Evolutionary conservation across 345 rosid species (phyloP).

Genomic region (Toxicodendron radicans): DNA sequence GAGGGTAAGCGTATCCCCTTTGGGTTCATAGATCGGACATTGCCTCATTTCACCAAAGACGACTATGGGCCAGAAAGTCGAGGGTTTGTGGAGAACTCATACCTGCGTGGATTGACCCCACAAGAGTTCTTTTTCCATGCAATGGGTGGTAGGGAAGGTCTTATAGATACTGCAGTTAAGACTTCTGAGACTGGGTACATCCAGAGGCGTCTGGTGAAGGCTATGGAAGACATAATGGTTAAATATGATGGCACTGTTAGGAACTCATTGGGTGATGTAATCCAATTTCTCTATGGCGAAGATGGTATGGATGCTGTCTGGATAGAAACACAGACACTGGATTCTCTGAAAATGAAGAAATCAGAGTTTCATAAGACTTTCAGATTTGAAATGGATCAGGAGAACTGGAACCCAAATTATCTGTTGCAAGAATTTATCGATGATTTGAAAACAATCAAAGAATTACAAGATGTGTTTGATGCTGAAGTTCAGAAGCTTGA

Average conservation of each 20-base stretch:
- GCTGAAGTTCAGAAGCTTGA: slow-evolving; percentile 94
- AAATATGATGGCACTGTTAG: slow-evolving; percentile 98
- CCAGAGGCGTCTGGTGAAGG: slow-evolving; percentile 97
- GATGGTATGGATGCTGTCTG: slow-evolving; percentile 99
- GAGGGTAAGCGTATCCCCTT: slow-evolving; percentile 97
- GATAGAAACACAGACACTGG: slow-evolving; percentile 94
- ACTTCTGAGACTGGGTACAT: slow-evolving; percentile 99
- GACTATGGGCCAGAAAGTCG: slow-evolving; percentile 99
- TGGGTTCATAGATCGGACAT: slow-evolving; percentile 85
- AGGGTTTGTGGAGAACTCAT: slow-evolving; percentile 98
- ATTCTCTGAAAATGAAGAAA: slow-evolving; percentile 88
- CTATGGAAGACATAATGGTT: slow-evolving; percentile 99
- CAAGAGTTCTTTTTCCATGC: slow-evolving; percentile 99
- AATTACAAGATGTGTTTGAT: slow-evolving; percentile 87
- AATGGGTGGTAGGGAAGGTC: slow-evolving; percentile 99
- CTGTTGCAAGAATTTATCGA: slow-evolving; percentile 81
- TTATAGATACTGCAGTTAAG: slow-evolving; percentile 97
- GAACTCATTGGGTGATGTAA: slow-evolving; percentile 95
- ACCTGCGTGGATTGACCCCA: slow-evolving; percentile 95
- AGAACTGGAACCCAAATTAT: slow-evolving; percentile 78
- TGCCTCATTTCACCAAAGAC: slow-evolving; percentile 97
- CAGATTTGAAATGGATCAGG: slow-evolving; percentile 83
- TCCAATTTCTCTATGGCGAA: slow-evolving; percentile 97
- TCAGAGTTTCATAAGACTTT: slow-evolving; percentile 71
- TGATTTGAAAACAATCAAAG: slow-evolving; percentile 84